Percentiles rank a stretch among this genome's conserved stretches.
These are phyloP conservation scores for Hypoxylon lienhwacheense DNA, from an alignment of 495 filamentous ascomycete species.

Conservation along the genomic window DNA sequence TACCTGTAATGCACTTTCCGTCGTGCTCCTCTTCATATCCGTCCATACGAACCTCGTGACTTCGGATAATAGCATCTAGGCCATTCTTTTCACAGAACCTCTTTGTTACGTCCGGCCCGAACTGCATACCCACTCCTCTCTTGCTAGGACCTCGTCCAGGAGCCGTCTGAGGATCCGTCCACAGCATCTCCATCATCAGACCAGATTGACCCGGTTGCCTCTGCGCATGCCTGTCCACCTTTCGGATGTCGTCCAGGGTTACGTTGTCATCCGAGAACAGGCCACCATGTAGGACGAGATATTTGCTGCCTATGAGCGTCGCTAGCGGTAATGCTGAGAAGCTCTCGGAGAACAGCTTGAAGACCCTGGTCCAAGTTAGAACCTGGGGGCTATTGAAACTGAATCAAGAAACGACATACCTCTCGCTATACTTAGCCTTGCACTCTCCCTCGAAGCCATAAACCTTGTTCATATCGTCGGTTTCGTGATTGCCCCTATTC, in stretches of 20 bases:
- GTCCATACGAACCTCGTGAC: constrained; percentile 96
- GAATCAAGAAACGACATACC: constrained; percentile 36
- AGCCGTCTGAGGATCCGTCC: constrained; percentile 90
- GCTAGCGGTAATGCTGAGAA: constrained; percentile 95
- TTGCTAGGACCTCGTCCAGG: constrained; percentile 93
- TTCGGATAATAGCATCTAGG: constrained; percentile 90
- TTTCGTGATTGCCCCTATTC: constrained; percentile 98
- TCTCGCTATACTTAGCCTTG: constrained; percentile 95
- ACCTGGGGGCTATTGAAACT: background rate
- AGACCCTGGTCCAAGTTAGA: constrained; percentile 55
- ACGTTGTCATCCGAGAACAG: constrained; percentile 97
- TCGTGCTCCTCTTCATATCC: constrained; percentile 98
- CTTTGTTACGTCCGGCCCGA: constrained; percentile 96
- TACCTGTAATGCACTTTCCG: constrained; percentile 92
- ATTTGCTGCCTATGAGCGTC: constrained; percentile 88
- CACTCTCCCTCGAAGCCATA: constrained; percentile 99
- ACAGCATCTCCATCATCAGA: constrained; percentile 99
- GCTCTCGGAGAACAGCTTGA: constrained; percentile 97
- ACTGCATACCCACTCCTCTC: constrained; percentile 93
- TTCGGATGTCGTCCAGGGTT: constrained; percentile 88
- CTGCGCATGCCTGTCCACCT: constrained; percentile 88
- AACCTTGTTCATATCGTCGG: constrained; percentile 98
- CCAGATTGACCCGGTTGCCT: constrained; percentile 93
- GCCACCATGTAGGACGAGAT: constrained; percentile 90
- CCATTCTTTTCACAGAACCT: constrained; percentile 96